Evolutionary conservation across 1,139 yeast species (phyloP).

Genomic region (Suhomyces bokatorum): DNA sequence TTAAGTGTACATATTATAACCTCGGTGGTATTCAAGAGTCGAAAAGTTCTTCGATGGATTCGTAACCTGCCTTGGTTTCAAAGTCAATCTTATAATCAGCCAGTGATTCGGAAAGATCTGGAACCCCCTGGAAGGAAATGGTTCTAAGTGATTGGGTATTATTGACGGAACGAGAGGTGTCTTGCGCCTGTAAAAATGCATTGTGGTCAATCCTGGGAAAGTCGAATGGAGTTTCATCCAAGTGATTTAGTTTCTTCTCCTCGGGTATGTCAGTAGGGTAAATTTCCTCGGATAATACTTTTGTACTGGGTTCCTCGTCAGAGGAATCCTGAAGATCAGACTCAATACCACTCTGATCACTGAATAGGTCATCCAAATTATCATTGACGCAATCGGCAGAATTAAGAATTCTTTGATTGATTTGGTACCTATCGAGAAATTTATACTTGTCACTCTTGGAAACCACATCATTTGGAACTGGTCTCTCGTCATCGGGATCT

Average conservation of each 20-base stretch:
- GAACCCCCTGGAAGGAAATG: constrained; percentile 3
- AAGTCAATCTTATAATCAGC: constrained; percentile 9
- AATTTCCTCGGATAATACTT: background rate
- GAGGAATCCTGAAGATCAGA: constrained; percentile 5
- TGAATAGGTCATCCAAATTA: constrained; percentile 21
- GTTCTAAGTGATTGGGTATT: background rate
- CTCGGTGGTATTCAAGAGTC: constrained; percentile 3
- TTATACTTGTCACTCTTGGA: background rate
- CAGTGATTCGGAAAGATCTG: constrained; percentile 6
- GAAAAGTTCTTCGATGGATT: constrained; percentile 26
- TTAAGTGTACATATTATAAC: background rate
- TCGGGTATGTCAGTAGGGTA: background rate
- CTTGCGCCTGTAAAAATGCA: background rate
- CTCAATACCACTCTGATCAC: constrained; percentile 12
- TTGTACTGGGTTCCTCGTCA: background rate
- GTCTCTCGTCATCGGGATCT: constrained; percentile 9
- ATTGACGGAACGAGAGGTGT: background rate
- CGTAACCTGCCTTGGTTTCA: constrained; percentile 17
- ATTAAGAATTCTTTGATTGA: background rate
- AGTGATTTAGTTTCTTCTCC: background rate
- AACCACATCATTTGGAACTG: background rate
- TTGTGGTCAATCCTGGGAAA: constrained; percentile 6
- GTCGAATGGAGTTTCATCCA: constrained; percentile 4
- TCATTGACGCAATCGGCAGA: background rate
- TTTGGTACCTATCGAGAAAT: constrained; percentile 6